Conservation (phyloP, 208 protist species). For the Acanthamoeba castellanii region DNA sequence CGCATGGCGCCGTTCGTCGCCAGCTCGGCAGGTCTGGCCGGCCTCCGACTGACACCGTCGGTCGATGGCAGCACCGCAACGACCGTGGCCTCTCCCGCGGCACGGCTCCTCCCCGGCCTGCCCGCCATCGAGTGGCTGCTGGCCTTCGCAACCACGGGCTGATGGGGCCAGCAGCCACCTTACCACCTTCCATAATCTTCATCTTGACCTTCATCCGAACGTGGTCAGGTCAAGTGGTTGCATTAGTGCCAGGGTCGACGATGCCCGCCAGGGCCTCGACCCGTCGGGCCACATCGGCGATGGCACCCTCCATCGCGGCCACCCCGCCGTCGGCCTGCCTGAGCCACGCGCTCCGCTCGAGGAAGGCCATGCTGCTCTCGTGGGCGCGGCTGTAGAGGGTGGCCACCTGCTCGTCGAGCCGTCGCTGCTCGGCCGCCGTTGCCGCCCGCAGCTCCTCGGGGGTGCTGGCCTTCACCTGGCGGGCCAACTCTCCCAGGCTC, state of each 20-base stretch:
- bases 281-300: background rate
- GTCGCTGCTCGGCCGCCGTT: background rate
- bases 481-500: background rate
- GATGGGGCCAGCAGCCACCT: too few species aligned
- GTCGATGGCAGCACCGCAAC: too few species aligned
- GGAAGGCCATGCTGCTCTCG: slow-evolving; percentile 6
- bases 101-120: background rate
- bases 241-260: too few species aligned
- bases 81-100: too few species aligned
- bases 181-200: too few species aligned
- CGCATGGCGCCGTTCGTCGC: too few species aligned
- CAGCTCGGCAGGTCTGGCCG: background rate
- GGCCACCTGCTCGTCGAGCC: background rate
- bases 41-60: background rate
- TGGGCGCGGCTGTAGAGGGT: slow-evolving; percentile 4
- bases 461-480: slow-evolving; percentile 2
- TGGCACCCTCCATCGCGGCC: background rate
- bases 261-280: background rate
- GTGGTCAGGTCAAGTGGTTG: too few species aligned
- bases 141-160: background rate
- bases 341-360: slow-evolving; percentile 7
- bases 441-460: background rate
- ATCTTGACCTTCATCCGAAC: too few species aligned
- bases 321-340: background rate
- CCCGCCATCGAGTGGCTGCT: background rate